A percentile compares a stretch with the other conserved stretches of the same genome.
These are phyloP conservation scores for Cystofilobasidium bisporidii DNA, from an alignment of 768 basidiomycete genomes.

Conservation along the genomic window DNA sequence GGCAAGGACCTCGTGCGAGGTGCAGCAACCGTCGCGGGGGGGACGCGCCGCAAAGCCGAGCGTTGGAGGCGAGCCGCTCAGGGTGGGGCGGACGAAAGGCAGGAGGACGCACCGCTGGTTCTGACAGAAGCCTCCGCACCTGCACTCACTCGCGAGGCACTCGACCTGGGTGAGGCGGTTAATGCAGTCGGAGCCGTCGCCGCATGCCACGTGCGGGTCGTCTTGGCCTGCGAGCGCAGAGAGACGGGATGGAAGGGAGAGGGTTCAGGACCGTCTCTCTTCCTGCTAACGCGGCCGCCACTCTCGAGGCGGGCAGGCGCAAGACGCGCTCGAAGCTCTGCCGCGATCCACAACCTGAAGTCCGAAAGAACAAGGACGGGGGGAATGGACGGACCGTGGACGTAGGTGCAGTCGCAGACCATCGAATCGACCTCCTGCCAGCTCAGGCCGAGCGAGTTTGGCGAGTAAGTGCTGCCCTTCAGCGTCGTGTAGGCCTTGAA, in stretches of 20 bases:
- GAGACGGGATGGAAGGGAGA: neutral
- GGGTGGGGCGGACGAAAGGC: no score
- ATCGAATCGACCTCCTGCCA: slow-evolving; percentile 84
- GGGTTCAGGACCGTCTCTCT: no score
- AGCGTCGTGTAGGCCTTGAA: slow-evolving; percentile 61
- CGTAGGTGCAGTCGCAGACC: slow-evolving; percentile 85
- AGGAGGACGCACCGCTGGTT: slow-evolving; percentile 79
- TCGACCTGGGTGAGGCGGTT: slow-evolving; percentile 95
- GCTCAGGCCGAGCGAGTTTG: slow-evolving; percentile 72
- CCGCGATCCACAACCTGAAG: no score
- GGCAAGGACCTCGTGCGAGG: no score
- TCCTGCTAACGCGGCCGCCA: no score
- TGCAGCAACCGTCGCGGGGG: no score
- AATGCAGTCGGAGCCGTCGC: slow-evolving; percentile 83
- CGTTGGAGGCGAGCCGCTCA: neutral
- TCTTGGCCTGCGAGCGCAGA: slow-evolving; percentile 47
- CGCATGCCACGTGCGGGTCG: slow-evolving; percentile 62
- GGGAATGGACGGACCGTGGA: slow-evolving; percentile 55
- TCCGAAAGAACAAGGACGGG: no score
- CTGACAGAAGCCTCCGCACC: slow-evolving; percentile 67
- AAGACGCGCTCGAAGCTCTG: no score
- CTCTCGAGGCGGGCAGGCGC: no score
- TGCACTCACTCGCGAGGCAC: slow-evolving; percentile 82
- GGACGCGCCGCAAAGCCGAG: no score
- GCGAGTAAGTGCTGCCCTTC: slow-evolving; percentile 71